These are phyloP conservation scores for Capronia epimyces DNA, from an alignment of 2,329 filamentous ascomycete genomes.

Conservation along the genomic window DNA sequence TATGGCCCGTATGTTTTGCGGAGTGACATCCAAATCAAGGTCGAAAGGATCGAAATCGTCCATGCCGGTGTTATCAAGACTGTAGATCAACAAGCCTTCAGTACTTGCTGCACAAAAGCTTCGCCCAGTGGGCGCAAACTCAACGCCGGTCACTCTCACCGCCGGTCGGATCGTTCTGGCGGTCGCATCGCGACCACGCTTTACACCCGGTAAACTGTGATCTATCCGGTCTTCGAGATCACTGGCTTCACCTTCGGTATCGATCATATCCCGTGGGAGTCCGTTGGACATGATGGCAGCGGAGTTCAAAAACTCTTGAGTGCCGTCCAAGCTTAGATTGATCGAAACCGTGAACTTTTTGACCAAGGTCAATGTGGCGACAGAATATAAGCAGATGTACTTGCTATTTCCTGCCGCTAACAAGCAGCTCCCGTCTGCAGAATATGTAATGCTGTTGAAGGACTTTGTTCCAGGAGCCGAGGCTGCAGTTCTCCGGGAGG, in stretches of 20 bases:
- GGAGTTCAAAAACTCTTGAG: slow-evolving; percentile 95
- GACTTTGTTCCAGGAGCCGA: slow-evolving; percentile 86
- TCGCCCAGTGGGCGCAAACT: slow-evolving; percentile 81
- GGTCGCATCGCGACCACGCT: slow-evolving; percentile 75
- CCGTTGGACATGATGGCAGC: slow-evolving; percentile 86
- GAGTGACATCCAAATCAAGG: slow-evolving; percentile 88
- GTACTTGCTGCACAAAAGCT: slow-evolving; percentile 93
- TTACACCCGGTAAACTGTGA: slow-evolving; percentile 73
- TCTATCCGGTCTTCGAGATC: slow-evolving; percentile 83
- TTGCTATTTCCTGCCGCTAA: slow-evolving; percentile 94
- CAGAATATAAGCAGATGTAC: slow-evolving; percentile 96
- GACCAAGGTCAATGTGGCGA: slow-evolving; percentile 79
- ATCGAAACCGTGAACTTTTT: slow-evolving; percentile 95
- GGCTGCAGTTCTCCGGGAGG: slow-evolving; percentile 83
- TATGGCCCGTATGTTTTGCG: slow-evolving; percentile 73
- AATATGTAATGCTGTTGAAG: slow-evolving; percentile 84
- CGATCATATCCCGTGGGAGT: slow-evolving; percentile 67
- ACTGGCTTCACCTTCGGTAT: slow-evolving; percentile 80
- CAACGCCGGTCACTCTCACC: slow-evolving; percentile 75
- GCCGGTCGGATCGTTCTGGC: slow-evolving; percentile 70
- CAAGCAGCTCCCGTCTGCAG: slow-evolving; percentile 83
- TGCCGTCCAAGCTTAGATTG: slow-evolving; percentile 92
- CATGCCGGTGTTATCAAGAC: slow-evolving; percentile 67
- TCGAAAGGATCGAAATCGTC: slow-evolving; percentile 89
- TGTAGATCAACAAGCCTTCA: slow-evolving; percentile 90